These are phyloP conservation scores for Lichtheimia ramosa DNA, from an alignment of 371 early-diverging fungal species.

Conservation along the genomic window DNA sequence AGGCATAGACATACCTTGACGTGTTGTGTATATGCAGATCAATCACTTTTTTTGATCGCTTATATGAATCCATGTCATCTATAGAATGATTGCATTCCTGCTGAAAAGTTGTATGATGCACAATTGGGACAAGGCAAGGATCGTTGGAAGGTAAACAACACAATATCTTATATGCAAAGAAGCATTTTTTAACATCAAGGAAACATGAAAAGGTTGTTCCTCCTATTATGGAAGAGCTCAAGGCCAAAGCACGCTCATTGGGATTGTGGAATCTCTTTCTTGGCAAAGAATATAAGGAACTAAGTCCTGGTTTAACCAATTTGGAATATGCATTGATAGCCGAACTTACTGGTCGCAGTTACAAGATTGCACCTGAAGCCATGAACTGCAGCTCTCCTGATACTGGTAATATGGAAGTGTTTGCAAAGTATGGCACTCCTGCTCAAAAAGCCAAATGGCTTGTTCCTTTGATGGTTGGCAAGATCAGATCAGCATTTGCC, in stretches of 20 bases:
- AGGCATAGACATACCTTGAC: conserved; percentile 16
- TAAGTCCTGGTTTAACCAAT: conserved; percentile 90
- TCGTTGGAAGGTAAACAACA: conserved; percentile 67
- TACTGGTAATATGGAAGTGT: conserved; percentile 98
- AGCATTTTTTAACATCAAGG: no score
- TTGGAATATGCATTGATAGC: conserved; percentile 92
- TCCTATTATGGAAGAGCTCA: conserved; percentile 83
- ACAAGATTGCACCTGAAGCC: conserved; percentile 76
- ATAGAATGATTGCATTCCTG: conserved; percentile 95
- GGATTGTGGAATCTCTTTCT: conserved; percentile 97
- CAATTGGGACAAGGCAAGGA: conserved; percentile 75
- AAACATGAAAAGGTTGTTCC: conserved; percentile 47
- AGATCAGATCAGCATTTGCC: conserved; percentile 95
- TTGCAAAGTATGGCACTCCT: conserved; percentile 89
- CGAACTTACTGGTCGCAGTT: conserved; percentile 82
- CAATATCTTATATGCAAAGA: no score
- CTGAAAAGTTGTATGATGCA: conserved; percentile 71
- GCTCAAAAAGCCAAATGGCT: conserved; percentile 88
- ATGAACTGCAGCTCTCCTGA: conserved; percentile 94
- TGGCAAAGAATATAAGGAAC: conserved; percentile 63
- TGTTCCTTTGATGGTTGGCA: conserved; percentile 80
- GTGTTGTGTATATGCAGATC: background rate
- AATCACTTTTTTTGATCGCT: background rate
- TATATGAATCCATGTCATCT: background rate
- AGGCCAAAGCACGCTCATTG: conserved; percentile 82